Base-by-base conservation (phyloP, 2,329 filamentous ascomycete species). In the Shiraia sp. region DNA sequence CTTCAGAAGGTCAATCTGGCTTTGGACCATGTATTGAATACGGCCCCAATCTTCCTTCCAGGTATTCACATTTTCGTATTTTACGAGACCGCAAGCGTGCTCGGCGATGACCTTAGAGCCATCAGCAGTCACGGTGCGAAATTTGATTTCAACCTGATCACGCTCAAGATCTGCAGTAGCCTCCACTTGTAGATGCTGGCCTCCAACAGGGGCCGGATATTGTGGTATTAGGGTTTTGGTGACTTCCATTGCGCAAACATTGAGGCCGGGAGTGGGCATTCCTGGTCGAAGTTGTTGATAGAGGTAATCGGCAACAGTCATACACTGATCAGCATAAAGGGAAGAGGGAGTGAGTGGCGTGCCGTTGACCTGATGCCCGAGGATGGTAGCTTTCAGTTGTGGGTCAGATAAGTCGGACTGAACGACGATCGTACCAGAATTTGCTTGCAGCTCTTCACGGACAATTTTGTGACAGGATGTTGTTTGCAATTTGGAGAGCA, bases 41-140 rank as follows among this genome's bases (percentile, higher is more conserved):
- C 85, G 83, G 46, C 82, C 76, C 72, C 86, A 88, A 59, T 87
- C 83, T 35, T 75, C 72, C 28, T 80, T 74, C 81, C 83, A 88
- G 31, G 77, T 72, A 28, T 79, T 74, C 27, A 75, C 75, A 55
- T 82, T 75, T 46, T 83, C 83, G 55, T 79, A 85, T 67, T 76
- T 76, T 41, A 87, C 79, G 40, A 76, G 77, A 68, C 81, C 85
- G 47, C 71, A 70, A 34, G 82, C 84, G 54, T 88, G 85, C 51
- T 85, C 80, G 3, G 74, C 73, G 55, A 79, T 77, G 57, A 78
- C 72, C 54, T 78, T 69, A 27, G 61, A 74, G 22, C 82, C 83
- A 46, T 83, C 77, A 12, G 80, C 79, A 22, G 80, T 81, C 37
- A 79, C 78, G 63, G 80, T 86, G 39, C 74, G 72, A 68, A 72